These are phyloP conservation scores for Fomitopsis pulvina DNA, from an alignment of 768 basidiomycete genomes.

Conservation along the genomic window DNA sequence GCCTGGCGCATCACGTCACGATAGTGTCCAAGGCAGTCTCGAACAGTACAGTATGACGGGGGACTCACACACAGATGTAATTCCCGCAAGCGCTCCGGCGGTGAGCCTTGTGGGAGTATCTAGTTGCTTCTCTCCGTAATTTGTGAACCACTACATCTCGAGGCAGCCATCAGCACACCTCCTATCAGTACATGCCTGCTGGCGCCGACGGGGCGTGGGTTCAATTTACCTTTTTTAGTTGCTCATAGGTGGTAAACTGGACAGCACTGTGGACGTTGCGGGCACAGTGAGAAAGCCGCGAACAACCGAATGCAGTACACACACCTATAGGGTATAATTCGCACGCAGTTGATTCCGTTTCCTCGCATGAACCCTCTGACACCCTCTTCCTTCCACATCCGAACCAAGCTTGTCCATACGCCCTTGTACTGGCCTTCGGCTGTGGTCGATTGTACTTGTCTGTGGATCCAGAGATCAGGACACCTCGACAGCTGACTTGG, in stretches of 20 bases:
- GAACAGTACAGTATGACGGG: not conserved
- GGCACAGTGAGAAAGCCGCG: conserved; percentile 13
- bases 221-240: conserved; percentile 69
- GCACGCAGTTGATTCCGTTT: conserved; percentile 84
- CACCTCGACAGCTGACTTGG: not conserved
- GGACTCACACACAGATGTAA: conserved; percentile 85
- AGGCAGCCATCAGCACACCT: conserved; percentile 5
- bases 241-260: conserved; percentile 86
- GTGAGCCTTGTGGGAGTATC: conserved; percentile 85
- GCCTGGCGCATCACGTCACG: conserved; percentile 33
- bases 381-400: conserved; percentile 95
- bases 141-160: conserved; percentile 56
- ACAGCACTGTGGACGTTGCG: conserved; percentile 46
- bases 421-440: conserved; percentile 69
- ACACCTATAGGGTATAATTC: conserved; percentile 81
- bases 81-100: conserved; percentile 88
- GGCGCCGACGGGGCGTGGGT: not conserved
- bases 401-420: conserved; percentile 73
- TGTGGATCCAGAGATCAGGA: conserved; percentile 23
- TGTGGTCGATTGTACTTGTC: conserved; percentile 82
- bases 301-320: not conserved
- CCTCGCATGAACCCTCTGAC: conserved; percentile 92
- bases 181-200: not conserved
- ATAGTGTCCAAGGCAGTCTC: not conserved
- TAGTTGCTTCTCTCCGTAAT: conserved; percentile 61